Evolutionary conservation across 2,329 filamentous ascomycete genomes (phyloP), one percentile per base, ranked within the genome.

Genomic region (Endocalyx cinctus): DNA sequence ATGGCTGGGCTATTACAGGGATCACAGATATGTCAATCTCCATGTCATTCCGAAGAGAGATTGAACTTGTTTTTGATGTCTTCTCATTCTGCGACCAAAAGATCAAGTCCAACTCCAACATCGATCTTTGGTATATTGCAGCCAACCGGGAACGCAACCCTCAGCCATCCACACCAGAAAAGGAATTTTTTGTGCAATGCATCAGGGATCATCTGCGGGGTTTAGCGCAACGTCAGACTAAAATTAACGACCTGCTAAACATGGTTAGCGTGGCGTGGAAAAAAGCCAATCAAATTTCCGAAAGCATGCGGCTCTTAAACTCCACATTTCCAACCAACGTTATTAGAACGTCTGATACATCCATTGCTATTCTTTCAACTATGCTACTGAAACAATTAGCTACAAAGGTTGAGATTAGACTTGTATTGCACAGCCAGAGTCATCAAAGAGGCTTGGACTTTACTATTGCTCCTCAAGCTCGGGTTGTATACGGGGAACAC

Each of bases 401-500:
- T 51, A 88, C 84, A 0, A 84, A 85, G 47, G 72, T 90, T 3
- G 73, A 81, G 43, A 67, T 84, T 1, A 60, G 56, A 0, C 66
- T 90, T 36, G 67, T 69, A 12, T 57, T 90, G 16, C 63, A 59
- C 1, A 63, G 70, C 3, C 57, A 59, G 8, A 64, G 59, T 30
- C 61, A 60, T 1, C 60, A 62, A 1, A 63, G 66, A n/a, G 68
- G 70, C 4, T 60, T 82, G 10, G 68, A 74, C 1, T 67, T 86
- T 22, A 56, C 59, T 11, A 62, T 84, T 16, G 61, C 60, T 5
- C 67, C 72, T 2, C 64, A 63, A 15, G 83, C 79, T 0, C 69
- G 66, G 33, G 77, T 89, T 1, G 66, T 87, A 3, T 92, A 92
- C 54, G 86, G 86, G 0, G 84, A 90, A 60, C 70, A 74, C 39